These are phyloP conservation scores for Lagenaria siceraria DNA, from an alignment of 306 rosid species.

Conservation along the genomic window DNA sequence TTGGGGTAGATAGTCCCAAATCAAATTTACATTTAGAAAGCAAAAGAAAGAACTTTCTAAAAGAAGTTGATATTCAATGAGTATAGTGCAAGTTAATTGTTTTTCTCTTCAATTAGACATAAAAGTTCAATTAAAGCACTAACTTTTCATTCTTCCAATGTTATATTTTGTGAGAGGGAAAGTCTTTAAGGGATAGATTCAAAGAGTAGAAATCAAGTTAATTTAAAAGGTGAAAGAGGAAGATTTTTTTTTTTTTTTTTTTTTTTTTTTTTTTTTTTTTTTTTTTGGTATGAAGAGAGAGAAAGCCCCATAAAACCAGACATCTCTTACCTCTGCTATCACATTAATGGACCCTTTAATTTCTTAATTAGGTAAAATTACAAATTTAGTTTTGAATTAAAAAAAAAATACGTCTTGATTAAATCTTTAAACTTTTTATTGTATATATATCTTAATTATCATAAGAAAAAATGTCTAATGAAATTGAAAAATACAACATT, in stretches of 20 bases:
- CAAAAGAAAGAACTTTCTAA: not conserved
- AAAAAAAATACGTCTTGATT: too few relatives aligned
- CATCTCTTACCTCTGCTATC: not conserved
- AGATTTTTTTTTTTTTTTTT: too few relatives aligned
- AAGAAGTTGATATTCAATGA: not conserved
- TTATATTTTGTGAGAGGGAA: not conserved
- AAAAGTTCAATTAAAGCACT: not conserved
- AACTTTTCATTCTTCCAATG: not conserved
- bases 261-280: too few relatives aligned
- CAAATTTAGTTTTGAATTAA: too few relatives aligned
- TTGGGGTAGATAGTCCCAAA: not conserved
- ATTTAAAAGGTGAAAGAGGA: not conserved
- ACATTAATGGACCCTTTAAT: not conserved
- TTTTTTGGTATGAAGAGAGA: too few relatives aligned
- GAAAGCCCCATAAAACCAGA: not conserved
- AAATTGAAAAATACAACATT: too few relatives aligned
- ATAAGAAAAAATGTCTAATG: too few relatives aligned
- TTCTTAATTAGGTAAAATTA: too few relatives aligned
- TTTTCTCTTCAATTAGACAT: not conserved
- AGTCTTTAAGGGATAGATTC: not conserved
- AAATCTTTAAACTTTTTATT: too few relatives aligned
- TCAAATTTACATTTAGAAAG: not conserved
- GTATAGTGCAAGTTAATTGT: not conserved
- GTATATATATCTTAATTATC: too few relatives aligned
- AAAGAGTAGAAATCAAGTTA: slow-evolving; percentile 5